phyloP scores from a whole-genome alignment of 371 early-diverging fungal species.

The Apophysomyces elegans region DNA sequence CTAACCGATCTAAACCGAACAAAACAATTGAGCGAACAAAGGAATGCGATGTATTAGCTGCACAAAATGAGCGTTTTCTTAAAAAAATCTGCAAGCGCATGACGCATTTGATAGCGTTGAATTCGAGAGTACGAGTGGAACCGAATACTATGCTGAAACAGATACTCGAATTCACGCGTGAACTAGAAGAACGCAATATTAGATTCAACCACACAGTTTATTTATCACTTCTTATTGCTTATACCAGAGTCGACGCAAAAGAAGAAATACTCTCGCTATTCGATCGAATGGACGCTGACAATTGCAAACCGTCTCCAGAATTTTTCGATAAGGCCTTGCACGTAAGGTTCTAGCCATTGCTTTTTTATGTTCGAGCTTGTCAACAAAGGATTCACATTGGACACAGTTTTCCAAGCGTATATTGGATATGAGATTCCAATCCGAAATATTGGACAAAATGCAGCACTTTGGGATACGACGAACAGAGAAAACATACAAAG shows the following conservation, averaged over 20 bases:
- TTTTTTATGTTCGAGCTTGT: neutral
- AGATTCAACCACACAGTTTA: constrained; percentile 25
- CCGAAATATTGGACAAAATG: constrained; percentile 33
- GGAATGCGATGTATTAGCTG: neutral
- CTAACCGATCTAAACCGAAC: neutral
- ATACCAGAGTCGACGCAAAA: constrained; percentile 23
- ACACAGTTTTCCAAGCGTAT: constrained; percentile 29
- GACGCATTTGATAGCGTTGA: neutral
- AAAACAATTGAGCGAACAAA: neutral
- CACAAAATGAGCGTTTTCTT: neutral
- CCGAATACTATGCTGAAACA: constrained; percentile 3
- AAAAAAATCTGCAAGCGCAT: neutral
- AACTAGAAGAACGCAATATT: constrained; percentile 18
- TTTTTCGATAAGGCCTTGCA: constrained; percentile 36
- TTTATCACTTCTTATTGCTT: constrained; percentile 31
- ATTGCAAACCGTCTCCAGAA: constrained; percentile 12
- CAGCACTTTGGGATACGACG: constrained; percentile 17
- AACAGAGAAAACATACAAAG: constrained; percentile 24
- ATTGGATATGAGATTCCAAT: constrained; percentile 29
- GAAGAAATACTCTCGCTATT: constrained; percentile 18
- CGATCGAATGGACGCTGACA: constrained; percentile 28
- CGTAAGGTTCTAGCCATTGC: constrained; percentile 21
- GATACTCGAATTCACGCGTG: constrained; percentile 17
- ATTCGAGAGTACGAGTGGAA: neutral
- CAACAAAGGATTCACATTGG: neutral